Conservation (phyloP, 176 grass and related monocot genomes). For the Carex scoparia region DNA sequence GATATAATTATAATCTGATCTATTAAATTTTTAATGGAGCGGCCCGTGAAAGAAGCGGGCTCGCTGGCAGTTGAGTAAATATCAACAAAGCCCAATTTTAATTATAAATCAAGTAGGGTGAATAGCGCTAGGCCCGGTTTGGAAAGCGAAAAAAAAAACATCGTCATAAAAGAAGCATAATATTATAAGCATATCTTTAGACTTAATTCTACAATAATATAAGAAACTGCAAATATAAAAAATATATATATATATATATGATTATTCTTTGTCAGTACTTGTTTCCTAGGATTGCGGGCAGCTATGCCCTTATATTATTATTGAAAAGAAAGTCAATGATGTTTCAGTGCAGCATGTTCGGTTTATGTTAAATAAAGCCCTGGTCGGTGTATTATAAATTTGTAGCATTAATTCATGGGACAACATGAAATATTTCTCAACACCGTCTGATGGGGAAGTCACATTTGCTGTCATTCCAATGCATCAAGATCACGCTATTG, state of each 20-base stretch:
- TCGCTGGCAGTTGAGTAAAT: background rate
- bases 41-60: background rate
- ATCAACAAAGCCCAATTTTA: background rate
- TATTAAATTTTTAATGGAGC: too few relatives aligned
- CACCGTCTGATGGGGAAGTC: background rate
- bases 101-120: background rate
- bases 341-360: background rate
- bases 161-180: background rate
- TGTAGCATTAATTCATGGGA: background rate
- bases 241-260: too few relatives aligned
- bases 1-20: too few relatives aligned
- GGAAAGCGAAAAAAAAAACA: background rate
- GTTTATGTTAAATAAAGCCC: background rate
- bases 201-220: background rate
- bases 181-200: background rate
- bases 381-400: conserved; percentile 4
- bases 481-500: background rate
- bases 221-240: background rate
- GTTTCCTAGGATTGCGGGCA: background rate
- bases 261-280: background rate
- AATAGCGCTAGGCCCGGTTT: background rate
- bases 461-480: background rate
- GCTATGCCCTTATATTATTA: background rate
- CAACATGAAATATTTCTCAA: background rate
- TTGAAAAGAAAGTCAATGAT: background rate